Evolutionary conservation across 1,139 yeast genomes (phyloP).

Genomic region (Hemisphaericaspora xylanilytica): DNA sequence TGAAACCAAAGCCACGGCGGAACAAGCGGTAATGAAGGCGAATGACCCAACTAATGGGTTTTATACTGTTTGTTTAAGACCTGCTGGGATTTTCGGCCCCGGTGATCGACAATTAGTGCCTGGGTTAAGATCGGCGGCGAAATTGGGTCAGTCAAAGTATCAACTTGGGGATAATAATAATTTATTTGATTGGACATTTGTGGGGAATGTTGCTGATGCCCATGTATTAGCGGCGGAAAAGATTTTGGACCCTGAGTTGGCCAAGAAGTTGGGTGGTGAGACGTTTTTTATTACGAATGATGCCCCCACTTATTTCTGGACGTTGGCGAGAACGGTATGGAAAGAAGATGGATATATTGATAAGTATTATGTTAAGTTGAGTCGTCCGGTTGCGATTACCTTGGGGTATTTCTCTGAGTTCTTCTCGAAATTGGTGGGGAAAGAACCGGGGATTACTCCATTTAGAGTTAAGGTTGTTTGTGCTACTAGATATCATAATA

Average conservation of each 20-base stretch:
- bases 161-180: constrained; percentile 94
- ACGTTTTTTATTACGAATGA: constrained; percentile 91
- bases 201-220: constrained; percentile 98
- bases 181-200: constrained; percentile 94
- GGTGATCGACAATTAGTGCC: constrained; percentile 98
- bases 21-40: constrained; percentile 71
- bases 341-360: constrained; percentile 90
- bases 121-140: constrained; percentile 80
- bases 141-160: constrained; percentile 82
- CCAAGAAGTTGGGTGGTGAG: constrained; percentile 67
- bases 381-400: constrained; percentile 68
- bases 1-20: constrained; percentile 92
- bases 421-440: constrained; percentile 65
- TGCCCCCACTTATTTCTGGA: constrained; percentile 95
- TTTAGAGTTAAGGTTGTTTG: constrained; percentile 91
- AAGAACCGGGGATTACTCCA: constrained; percentile 94
- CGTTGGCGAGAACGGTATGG: constrained; percentile 95
- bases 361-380: constrained; percentile 63
- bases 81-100: constrained; percentile 98
- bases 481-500: constrained; percentile 94
- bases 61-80: constrained; percentile 82
- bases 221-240: constrained; percentile 89
- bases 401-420: constrained; percentile 80
- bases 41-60: constrained; percentile 52
- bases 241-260: constrained; percentile 46